Percentiles rank a stretch among this genome's conserved stretches.
These are phyloP conservation scores for Cercophora scortea DNA, from an alignment of 495 filamentous ascomycete genomes.

Conservation along the genomic window DNA sequence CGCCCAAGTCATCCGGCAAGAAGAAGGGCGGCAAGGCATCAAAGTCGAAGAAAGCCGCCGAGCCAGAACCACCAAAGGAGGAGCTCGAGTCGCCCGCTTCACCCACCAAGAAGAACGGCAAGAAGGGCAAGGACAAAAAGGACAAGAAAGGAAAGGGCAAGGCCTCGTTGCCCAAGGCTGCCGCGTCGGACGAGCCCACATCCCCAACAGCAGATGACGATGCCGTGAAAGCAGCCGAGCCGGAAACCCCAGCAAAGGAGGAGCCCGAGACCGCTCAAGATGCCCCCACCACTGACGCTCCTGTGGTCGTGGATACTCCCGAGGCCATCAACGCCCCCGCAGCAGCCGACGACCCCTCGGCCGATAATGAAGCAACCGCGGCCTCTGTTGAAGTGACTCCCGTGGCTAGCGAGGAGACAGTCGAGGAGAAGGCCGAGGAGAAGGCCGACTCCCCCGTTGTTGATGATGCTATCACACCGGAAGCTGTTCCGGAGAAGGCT, in stretches of 20 bases:
- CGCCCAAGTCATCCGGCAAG: background rate
- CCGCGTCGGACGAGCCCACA: background rate
- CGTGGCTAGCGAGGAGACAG: background rate
- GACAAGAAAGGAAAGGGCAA: conserved; percentile 17
- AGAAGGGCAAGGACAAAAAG: conserved; percentile 22
- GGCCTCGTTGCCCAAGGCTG: background rate
- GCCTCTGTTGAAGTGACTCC: background rate
- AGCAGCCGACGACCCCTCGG: background rate
- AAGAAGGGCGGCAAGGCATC: conserved; percentile 16
- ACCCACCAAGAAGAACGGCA: conserved; percentile 8
- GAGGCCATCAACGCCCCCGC: background rate
- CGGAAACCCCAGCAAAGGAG: background rate
- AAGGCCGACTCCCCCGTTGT: background rate
- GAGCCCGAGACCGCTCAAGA: background rate
- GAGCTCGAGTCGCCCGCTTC: conserved; percentile 5
- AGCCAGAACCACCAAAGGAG: conserved; percentile 5
- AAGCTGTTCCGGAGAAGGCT: background rate
- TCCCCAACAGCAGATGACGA: background rate
- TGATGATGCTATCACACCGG: too few relatives aligned
- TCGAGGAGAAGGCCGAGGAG: background rate
- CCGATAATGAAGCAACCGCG: background rate
- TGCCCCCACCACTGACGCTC: background rate
- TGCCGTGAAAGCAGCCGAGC: conserved; percentile 6
- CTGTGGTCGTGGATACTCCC: background rate
- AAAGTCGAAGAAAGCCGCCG: background rate